These are phyloP conservation scores for Lecanicillium sp. DNA, from an alignment of 2,329 filamentous ascomycete species.

Conservation along the genomic window DNA sequence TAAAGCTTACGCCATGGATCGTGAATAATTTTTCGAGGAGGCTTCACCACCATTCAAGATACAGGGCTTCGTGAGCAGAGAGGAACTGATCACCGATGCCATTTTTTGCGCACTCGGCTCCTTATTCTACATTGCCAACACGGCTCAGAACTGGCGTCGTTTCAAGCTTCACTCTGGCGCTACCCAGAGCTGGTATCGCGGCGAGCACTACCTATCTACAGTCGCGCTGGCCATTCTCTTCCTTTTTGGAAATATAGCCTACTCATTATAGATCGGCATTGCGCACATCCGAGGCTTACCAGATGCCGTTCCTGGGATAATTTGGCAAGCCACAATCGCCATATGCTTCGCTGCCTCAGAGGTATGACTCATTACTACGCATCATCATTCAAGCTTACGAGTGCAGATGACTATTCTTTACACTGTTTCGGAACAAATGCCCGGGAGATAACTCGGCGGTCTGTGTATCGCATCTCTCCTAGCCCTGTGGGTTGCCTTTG, in stretches of 20 bases:
- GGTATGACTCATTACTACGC: background rate
- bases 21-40: no score
- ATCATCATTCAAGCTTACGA: background rate
- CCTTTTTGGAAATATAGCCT: background rate
- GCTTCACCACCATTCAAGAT: no score
- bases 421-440: background rate
- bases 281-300: background rate
- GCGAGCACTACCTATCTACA: no score
- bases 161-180: no score
- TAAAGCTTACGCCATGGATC: no score
- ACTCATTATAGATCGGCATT: background rate
- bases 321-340: background rate
- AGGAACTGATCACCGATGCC: no score
- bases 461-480: background rate
- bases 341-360: constrained; percentile 1
- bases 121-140: no score
- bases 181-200: no score
- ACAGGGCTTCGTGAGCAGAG: no score
- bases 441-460: background rate
- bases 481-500: background rate
- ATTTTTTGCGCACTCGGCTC: no score
- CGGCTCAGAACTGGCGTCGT: no score
- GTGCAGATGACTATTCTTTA: background rate
- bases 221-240: no score
- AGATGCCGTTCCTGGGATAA: background rate